Base-by-base conservation (phyloP, 768 basidiomycete genomes). In the Suillus brevipes region DNA sequence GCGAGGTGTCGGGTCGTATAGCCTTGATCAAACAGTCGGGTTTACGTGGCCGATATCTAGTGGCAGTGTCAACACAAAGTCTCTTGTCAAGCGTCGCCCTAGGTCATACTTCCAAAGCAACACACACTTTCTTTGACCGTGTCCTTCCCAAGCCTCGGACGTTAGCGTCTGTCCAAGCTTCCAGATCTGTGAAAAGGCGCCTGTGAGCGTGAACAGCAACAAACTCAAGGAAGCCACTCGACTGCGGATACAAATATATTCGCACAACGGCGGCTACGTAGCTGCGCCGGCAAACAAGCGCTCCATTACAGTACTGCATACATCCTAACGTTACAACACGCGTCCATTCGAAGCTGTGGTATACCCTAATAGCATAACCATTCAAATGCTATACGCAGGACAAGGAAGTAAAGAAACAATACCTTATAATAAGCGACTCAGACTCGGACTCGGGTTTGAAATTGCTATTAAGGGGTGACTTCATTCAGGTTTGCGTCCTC, bases 401-500 rank as follows among this genome's bases (percentile, higher is more conserved):
- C 57, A 10, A 38, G 1, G 9, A 40, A 38, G 14, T 10, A 16
- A 58, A 40, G 14, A 40, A 58, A 3, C 25, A 40, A 10, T 16
- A 40, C 57, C 16, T 58, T 10, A n/a, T n/a, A n/a, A n/a, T n/a
- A n/a, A n/a, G n/a, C n/a, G n/a, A n/a, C n/a, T 16, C 9, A 10
- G 23, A 28, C 13, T n/a, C n/a, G n/a, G 3, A 31, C 31, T 31
- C 31, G 31, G 31, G n/a, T n/a, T n/a, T n/a, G n/a, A n/a, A 40
- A 12, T 28, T 9, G 9, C 18, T 20, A 16, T 18, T 76, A 58
- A 71, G 36, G 58, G 14, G 50, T n/a, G n/a, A n/a, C 65, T 67
- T 47, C 72, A 66, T 63, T 76, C 71, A 9, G 77, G 74, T 60
- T 76, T 75, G 63, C 79, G 72, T 4, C 83, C 82, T 13, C 69